These are phyloP conservation scores for Alternaria dauci DNA, from an alignment of 2,329 filamentous ascomycete species.

Conservation along the genomic window DNA sequence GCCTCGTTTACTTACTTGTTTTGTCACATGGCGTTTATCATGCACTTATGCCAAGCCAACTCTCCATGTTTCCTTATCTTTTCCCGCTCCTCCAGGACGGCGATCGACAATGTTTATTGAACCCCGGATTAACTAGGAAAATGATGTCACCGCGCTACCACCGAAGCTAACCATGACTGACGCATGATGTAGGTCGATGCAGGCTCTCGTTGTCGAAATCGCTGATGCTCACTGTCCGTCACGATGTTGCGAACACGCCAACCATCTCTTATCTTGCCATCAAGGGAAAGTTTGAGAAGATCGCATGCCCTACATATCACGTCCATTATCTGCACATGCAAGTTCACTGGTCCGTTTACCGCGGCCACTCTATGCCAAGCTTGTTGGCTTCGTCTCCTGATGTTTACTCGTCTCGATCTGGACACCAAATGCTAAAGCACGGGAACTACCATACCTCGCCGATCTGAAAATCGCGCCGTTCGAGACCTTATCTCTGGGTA, in stretches of 20 bases:
- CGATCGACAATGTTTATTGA: slow-evolving; percentile 1
- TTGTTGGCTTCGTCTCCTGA: background rate
- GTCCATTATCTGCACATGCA: background rate
- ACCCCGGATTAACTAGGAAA: slow-evolving; percentile 3
- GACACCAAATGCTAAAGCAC: background rate
- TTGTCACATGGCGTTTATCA: background rate
- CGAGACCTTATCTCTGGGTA: background rate
- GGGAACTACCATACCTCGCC: background rate
- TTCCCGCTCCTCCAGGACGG: slow-evolving; percentile 3
- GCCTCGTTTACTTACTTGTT: slow-evolving; percentile 5
- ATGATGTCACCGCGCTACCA: slow-evolving; percentile 13
- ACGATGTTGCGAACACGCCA: background rate
- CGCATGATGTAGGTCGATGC: background rate
- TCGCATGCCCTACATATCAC: background rate
- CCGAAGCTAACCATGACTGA: background rate
- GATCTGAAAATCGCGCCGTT: background rate
- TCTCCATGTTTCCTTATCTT: slow-evolving; percentile 24
- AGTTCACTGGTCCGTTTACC: background rate
- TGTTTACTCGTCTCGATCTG: background rate
- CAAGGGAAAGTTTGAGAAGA: background rate
- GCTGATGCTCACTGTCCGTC: background rate
- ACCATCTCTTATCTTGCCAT: background rate
- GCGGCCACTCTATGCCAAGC: background rate
- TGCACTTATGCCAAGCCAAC: slow-evolving; percentile 23
- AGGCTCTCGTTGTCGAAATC: background rate